Evolutionary conservation across 441 rosid genomes (phyloP).

Genomic region (Mallotus japonicus): DNA sequence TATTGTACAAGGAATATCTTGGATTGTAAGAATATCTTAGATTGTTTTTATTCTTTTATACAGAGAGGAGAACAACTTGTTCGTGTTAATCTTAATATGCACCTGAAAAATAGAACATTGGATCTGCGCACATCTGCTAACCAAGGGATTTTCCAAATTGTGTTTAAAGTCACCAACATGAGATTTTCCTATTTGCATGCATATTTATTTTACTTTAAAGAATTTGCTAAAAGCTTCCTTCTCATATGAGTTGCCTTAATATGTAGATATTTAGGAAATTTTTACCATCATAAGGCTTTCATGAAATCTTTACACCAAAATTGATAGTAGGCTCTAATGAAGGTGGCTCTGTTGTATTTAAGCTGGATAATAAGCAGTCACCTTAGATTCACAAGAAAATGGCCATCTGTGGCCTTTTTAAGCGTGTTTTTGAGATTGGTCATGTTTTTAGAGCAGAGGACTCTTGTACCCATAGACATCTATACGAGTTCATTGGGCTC

Average conservation of each 20-base stretch:
- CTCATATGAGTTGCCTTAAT: neutral
- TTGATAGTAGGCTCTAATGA: constrained; percentile 83
- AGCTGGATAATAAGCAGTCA: constrained; percentile 81
- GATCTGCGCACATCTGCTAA: constrained; percentile 80
- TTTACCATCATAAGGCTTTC: constrained; percentile 49
- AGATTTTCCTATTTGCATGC: too few relatives aligned
- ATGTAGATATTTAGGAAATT: constrained; percentile 67
- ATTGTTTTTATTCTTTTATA: constrained; percentile 3
- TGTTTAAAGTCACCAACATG: constrained; percentile 54
- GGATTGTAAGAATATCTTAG: too few relatives aligned
- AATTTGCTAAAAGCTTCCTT: too few relatives aligned
- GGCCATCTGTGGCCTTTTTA: constrained; percentile 64
- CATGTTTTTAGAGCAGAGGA: constrained; percentile 85
- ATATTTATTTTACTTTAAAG: too few relatives aligned
- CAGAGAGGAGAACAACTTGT: constrained; percentile 61
- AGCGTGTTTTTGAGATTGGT: constrained; percentile 71
- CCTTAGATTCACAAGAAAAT: constrained; percentile 90
- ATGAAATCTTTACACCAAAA: constrained; percentile 82
- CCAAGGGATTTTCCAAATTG: constrained; percentile 75
- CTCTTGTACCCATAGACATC: constrained; percentile 76
- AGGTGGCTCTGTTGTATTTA: constrained; percentile 95
- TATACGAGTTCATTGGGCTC: constrained; percentile 85
- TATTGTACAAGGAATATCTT: too few relatives aligned
- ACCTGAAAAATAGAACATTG: constrained; percentile 65
- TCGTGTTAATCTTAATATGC: constrained; percentile 83